Evolutionary conservation across 495 filamentous ascomycete genomes (phyloP).

Genomic region (Aspergillus coremiiformis): DNA sequence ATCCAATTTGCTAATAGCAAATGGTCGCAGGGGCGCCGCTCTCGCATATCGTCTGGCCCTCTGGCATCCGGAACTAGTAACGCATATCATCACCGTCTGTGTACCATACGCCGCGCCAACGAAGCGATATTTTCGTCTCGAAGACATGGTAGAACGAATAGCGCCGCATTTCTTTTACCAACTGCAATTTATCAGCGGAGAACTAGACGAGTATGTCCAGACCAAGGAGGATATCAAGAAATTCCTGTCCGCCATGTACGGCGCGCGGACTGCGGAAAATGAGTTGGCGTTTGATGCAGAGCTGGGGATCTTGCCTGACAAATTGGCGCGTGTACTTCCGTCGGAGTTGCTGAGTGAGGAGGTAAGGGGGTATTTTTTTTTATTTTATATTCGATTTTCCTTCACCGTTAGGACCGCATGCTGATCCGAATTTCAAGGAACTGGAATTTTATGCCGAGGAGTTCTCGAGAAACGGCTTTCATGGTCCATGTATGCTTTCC

Average conservation of each 20-base stretch:
- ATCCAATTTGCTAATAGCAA: too few relatives aligned
- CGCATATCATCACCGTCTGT: constrained; percentile 68
- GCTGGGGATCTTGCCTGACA: constrained; percentile 50
- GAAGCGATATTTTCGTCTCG: constrained; percentile 40
- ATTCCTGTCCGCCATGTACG: constrained; percentile 65
- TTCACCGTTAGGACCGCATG: constrained; percentile 5
- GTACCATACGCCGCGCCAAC: constrained; percentile 59
- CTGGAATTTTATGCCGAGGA: constrained; percentile 68
- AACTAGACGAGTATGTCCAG: constrained; percentile 53
- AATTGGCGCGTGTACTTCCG: constrained; percentile 40
- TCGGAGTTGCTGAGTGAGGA: constrained; percentile 53
- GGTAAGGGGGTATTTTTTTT: constrained; percentile 26
- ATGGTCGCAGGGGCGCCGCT: constrained; percentile 49
- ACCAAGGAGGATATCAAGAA: constrained; percentile 52
- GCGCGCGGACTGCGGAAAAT: constrained; percentile 48
- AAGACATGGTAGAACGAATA: constrained; percentile 46
- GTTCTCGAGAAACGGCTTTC: constrained; percentile 62
- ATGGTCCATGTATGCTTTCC: constrained; percentile 56
- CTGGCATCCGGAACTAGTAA: constrained; percentile 64
- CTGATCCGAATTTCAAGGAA: constrained; percentile 39
- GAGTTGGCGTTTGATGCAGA: constrained; percentile 46
- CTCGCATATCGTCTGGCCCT: constrained; percentile 57
- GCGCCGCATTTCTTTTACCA: constrained; percentile 80
- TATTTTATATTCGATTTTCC: not conserved
- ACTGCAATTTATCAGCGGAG: constrained; percentile 60